Base-by-base conservation (phyloP, 768 basidiomycete species). In the Hericium coralloides region DNA sequence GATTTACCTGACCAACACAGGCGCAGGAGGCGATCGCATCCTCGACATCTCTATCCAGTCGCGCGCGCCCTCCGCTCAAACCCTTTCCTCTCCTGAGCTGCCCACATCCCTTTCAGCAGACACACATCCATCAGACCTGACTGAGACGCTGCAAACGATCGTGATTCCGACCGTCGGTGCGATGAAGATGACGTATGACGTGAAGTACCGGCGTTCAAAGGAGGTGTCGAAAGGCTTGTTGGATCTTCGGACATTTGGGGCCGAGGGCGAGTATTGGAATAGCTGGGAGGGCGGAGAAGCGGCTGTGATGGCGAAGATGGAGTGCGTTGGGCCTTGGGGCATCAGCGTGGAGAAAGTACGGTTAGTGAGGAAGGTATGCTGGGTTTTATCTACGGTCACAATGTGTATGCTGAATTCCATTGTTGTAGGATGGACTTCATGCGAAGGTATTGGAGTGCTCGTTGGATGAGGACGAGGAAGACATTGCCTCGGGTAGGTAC, bases 11-110 rank as follows among this genome's bases (percentile, higher is more conserved):
- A 69, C 74, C 41, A 83, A 79, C 62, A 74, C 76, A 0, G 86
- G 90, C 14, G 79, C 77, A 1, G 72, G 80, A 1, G 90, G 88
- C 2, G 81, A 88, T 53, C 80, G 92, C 47, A 76, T 83, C 47
- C 69, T 97, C 55, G 94, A 97, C 65, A 73, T 95, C 38, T 93
- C 92, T 0, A 72, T 95, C 38, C 86, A 85, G 56, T 85, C 90
- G 9, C 74, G 73, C 22, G 66, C 77, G 23, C 55, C 62, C 1
- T 52, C 63, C 5, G 58, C 64, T 0, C 55, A 57, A 12, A 38
- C 57, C 10, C 20, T 50, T 12, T 25, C 54, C 14, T 57, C 55
- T 4, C 36, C 58, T 14, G 38, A 22, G 49, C 41, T 60, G 4
- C 60, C 69, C 26, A 22, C 48, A 5, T 56, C 59, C 37, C 52